Evolutionary conservation across 192 early-diverging fungal species (phyloP).

Genomic region (Gigaspora rosea): DNA sequence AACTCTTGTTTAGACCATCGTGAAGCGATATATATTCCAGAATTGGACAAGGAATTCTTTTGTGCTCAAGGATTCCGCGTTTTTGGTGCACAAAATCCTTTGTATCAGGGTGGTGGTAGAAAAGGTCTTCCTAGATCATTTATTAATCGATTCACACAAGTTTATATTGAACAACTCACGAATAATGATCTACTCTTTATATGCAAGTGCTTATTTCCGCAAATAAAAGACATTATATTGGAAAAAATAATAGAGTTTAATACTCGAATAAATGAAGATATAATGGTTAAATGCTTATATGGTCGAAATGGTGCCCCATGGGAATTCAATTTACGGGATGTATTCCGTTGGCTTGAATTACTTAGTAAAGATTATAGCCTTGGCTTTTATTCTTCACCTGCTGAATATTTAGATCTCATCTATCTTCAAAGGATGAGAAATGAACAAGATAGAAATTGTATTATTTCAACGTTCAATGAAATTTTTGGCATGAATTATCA

Average conservation of each 20-base stretch:
- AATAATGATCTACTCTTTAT: slow-evolving; percentile 83
- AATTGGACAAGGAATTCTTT: slow-evolving; percentile 86
- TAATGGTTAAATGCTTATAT: slow-evolving; percentile 77
- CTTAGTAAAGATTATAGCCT: slow-evolving; percentile 53
- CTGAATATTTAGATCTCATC: slow-evolving; percentile 76
- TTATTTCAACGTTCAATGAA: slow-evolving; percentile 55
- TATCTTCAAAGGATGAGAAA: slow-evolving; percentile 92
- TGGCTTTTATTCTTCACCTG: slow-evolving; percentile 53
- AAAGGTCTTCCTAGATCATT: slow-evolving; percentile 98
- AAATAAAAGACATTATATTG: slow-evolving; percentile 50
- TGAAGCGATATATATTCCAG: slow-evolving; percentile 92
- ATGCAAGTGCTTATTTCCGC: slow-evolving; percentile 55
- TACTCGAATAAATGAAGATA: slow-evolving; percentile 79
- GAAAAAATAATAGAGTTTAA: slow-evolving; percentile 81
- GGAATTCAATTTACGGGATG: slow-evolving; percentile 99
- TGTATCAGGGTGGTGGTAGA: slow-evolving; percentile 94
- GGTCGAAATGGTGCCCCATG: slow-evolving; percentile 81
- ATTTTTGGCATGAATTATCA: slow-evolving; percentile 53
- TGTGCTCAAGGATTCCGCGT: slow-evolving; percentile 84
- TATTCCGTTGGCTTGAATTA: slow-evolving; percentile 90
- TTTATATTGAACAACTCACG: slow-evolving; percentile 84
- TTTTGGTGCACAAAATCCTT: slow-evolving; percentile 97
- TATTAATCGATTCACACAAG: slow-evolving; percentile 95
- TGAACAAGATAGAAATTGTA: slow-evolving; percentile 65
- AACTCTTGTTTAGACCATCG: slow-evolving; percentile 99